These are phyloP conservation scores for Zychaea mexicana DNA, from an alignment of 371 early-diverging fungal genomes.

Conservation along the genomic window DNA sequence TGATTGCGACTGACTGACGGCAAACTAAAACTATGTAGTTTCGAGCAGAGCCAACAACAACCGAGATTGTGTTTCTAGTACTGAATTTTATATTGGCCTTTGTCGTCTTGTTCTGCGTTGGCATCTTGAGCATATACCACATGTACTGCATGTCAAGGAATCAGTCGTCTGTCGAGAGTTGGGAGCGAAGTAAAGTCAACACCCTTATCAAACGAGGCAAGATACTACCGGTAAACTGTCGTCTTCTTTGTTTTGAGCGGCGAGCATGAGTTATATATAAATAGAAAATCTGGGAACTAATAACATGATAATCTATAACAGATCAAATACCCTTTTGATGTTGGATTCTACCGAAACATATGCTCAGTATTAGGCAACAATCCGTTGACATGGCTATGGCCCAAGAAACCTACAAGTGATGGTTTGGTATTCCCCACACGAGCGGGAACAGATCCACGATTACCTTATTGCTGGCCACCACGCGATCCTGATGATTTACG, in stretches of 20 bases:
- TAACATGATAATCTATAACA: conserved; percentile 9
- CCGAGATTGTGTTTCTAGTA: conserved; percentile 72
- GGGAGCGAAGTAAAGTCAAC: conserved; percentile 84
- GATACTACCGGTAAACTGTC: conserved; percentile 50
- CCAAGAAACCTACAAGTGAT: conserved; percentile 62
- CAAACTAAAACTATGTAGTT: conserved; percentile 23
- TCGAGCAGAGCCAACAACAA: conserved; percentile 60
- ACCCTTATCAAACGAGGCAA: conserved; percentile 68
- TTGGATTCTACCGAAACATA: conserved; percentile 84
- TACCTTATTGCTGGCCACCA: conserved; percentile 32
- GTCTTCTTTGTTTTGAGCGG: neutral
- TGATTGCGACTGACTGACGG: neutral
- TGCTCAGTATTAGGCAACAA: conserved; percentile 77
- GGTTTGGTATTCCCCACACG: conserved; percentile 73
- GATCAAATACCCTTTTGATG: conserved; percentile 89
- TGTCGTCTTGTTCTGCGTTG: conserved; percentile 80
- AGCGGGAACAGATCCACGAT: conserved; percentile 22
- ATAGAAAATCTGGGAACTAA: neutral
- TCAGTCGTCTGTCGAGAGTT: conserved; percentile 94
- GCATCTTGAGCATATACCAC: conserved; percentile 83
- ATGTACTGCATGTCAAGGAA: conserved; percentile 80
- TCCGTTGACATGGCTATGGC: conserved; percentile 70
- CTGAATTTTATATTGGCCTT: conserved; percentile 74
- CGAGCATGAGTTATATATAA: no score
- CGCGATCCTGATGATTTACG: conserved; percentile 32